These are phyloP conservation scores for Globomyces pollinis-pini DNA, from an alignment of 192 early-diverging fungal species.

Conservation along the genomic window DNA sequence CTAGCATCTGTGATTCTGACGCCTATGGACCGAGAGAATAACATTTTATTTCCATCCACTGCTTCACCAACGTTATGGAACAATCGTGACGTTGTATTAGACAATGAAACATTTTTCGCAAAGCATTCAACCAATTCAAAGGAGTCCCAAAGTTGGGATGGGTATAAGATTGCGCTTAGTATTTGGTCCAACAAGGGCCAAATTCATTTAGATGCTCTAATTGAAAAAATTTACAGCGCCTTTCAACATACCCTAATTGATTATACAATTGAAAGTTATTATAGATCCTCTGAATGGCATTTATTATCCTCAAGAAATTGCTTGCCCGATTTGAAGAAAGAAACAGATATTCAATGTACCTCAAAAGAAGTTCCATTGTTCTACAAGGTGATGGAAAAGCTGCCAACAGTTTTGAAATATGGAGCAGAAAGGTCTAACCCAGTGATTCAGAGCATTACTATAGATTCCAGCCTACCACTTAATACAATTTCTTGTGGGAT, in stretches of 20 bases:
- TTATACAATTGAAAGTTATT: slow-evolving; percentile 29
- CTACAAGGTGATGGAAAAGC: neutral
- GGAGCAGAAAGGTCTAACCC: neutral
- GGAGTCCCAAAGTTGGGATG: neutral
- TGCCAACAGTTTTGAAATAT: neutral
- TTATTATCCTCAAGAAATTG: neutral
- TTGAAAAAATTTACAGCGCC: slow-evolving; percentile 14
- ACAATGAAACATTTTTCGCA: slow-evolving; percentile 10
- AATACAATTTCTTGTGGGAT: slow-evolving; percentile 4
- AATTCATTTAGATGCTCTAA: slow-evolving; percentile 23
- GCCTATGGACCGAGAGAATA: slow-evolving; percentile 18
- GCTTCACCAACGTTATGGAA: neutral
- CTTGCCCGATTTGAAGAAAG: neutral
- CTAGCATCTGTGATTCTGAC: slow-evolving; percentile 29
- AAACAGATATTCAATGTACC: neutral
- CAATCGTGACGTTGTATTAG: slow-evolving; percentile 13
- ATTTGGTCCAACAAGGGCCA: slow-evolving; percentile 35
- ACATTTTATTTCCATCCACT: slow-evolving; percentile 23
- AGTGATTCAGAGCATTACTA: neutral
- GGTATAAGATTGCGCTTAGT: slow-evolving; percentile 28
- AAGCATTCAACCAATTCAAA: neutral
- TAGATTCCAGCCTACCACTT: neutral
- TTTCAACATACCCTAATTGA: slow-evolving; percentile 28
- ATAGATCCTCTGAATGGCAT: slow-evolving; percentile 4
- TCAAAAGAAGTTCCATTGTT: neutral